phyloP scores from a whole-genome alignment of 202 grass and related monocot species.

The Schoenoplectus triqueter region DNA sequence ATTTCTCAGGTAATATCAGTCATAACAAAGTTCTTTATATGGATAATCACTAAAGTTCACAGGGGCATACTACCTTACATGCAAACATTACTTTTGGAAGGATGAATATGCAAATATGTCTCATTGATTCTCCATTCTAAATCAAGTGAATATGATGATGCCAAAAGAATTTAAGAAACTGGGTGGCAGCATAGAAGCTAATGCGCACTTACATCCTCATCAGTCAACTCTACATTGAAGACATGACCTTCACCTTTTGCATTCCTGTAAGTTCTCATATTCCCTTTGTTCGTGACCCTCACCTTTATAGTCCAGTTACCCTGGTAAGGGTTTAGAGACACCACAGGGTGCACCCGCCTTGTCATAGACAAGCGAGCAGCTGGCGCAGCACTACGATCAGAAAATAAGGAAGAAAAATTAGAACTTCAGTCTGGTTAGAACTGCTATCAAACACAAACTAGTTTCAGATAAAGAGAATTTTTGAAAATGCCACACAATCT shows the following conservation, averaged over 20 bases:
- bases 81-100: not conserved
- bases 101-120: not conserved
- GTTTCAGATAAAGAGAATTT: not conserved
- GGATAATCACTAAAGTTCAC: not conserved
- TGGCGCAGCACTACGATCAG: slow-evolving; percentile 72
- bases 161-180: not conserved
- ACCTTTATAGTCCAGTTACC: slow-evolving; percentile 99
- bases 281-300: slow-evolving; percentile 89
- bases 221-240: slow-evolving; percentile 93
- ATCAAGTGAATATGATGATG: not conserved
- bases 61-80: not conserved
- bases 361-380: slow-evolving; percentile 76
- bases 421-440: not conserved
- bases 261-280: slow-evolving; percentile 80
- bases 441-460: not conserved
- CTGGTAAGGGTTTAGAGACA: slow-evolving; percentile 88
- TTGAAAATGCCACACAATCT: not conserved
- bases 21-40: not conserved
- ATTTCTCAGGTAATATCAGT: not conserved
- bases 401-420: slow-evolving; percentile 20
- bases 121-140: not conserved
- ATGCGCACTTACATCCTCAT: slow-evolving; percentile 84
- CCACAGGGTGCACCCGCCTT: slow-evolving; percentile 79
- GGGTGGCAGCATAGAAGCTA: not conserved
- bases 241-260: slow-evolving; percentile 85